Evolutionary conservation across 1,139 yeast genomes (phyloP).

Genomic region (Scheffersomyces titani): DNA sequence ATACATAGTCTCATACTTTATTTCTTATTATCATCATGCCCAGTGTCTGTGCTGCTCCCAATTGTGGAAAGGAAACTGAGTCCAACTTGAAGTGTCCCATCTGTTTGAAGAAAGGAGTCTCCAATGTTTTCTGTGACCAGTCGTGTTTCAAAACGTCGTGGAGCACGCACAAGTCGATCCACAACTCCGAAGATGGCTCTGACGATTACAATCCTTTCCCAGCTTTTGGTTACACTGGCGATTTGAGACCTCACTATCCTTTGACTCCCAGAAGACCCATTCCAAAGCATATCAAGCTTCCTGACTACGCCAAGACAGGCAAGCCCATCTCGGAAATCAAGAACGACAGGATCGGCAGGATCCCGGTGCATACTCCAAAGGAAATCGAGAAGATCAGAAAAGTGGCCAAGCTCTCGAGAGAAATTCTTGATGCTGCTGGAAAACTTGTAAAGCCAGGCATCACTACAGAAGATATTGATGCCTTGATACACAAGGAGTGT

Average conservation of each 20-base stretch:
- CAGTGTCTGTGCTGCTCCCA: slow-evolving; percentile 64
- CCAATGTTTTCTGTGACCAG: slow-evolving; percentile 77
- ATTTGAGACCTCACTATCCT: slow-evolving; percentile 79
- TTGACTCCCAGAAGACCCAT: slow-evolving; percentile 67
- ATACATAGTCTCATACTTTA: neutral
- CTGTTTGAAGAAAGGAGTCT: slow-evolving; percentile 72
- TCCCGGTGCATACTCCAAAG: slow-evolving; percentile 60
- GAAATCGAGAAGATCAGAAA: slow-evolving; percentile 74
- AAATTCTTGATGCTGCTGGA: slow-evolving; percentile 84
- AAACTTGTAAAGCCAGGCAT: slow-evolving; percentile 81
- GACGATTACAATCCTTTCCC: slow-evolving; percentile 86
- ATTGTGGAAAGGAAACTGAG: slow-evolving; percentile 79
- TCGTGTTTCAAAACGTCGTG: slow-evolving; percentile 80
- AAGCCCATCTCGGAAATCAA: slow-evolving; percentile 76
- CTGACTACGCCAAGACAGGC: slow-evolving; percentile 87
- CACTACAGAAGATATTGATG: slow-evolving; percentile 92
- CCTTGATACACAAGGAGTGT: slow-evolving; percentile 83
- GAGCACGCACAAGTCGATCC: slow-evolving; percentile 55
- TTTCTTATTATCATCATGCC: slow-evolving; percentile 13
- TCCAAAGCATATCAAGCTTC: slow-evolving; percentile 69
- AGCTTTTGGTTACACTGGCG: slow-evolving; percentile 69
- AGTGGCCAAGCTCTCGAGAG: slow-evolving; percentile 79
- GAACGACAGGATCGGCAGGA: slow-evolving; percentile 67
- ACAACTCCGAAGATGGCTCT: slow-evolving; percentile 42
- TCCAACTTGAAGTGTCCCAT: slow-evolving; percentile 87